These are phyloP conservation scores for Talaromyces liani DNA, from an alignment of 495 filamentous ascomycete genomes.

Conservation along the genomic window DNA sequence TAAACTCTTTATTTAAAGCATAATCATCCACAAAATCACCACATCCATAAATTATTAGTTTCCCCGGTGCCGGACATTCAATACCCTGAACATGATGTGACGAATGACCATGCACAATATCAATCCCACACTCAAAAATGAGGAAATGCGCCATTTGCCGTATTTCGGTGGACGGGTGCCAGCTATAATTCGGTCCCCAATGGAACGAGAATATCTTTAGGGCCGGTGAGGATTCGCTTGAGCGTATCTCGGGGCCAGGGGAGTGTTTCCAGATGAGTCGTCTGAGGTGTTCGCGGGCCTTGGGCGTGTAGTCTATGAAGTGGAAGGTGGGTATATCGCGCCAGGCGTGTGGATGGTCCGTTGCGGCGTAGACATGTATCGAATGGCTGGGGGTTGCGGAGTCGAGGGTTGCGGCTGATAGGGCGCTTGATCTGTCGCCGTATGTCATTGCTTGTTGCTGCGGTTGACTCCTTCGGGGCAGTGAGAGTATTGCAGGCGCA, in stretches of 20 bases:
- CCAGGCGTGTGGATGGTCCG: constrained; percentile 23
- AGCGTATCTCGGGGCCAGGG: background rate
- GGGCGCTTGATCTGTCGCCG: background rate
- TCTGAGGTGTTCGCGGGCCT: constrained; percentile 16
- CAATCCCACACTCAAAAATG: constrained; percentile 35
- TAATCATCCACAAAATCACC: constrained; percentile 42
- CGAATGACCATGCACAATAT: constrained; percentile 38
- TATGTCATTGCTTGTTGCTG: no score
- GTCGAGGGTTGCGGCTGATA: background rate
- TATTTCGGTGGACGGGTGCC: constrained; percentile 23
- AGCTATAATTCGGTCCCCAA: constrained; percentile 37
- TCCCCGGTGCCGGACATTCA: constrained; percentile 24
- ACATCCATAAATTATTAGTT: constrained; percentile 35
- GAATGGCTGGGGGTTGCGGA: background rate
- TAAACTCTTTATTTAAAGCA: constrained; percentile 21
- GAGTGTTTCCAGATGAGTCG: constrained; percentile 2
- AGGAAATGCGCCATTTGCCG: constrained; percentile 30
- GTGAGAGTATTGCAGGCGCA: constrained; percentile 20
- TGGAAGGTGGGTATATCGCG: constrained; percentile 17
- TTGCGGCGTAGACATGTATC: constrained; percentile 21
- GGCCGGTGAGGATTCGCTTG: constrained; percentile 7
- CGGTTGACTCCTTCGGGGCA: constrained; percentile 6
- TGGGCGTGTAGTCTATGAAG: constrained; percentile 25
- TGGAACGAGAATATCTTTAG: constrained; percentile 35
- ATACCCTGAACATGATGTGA: constrained; percentile 39